Base-by-base conservation (phyloP, 306 rosid species). In the Pyrus bretschneideri region DNA sequence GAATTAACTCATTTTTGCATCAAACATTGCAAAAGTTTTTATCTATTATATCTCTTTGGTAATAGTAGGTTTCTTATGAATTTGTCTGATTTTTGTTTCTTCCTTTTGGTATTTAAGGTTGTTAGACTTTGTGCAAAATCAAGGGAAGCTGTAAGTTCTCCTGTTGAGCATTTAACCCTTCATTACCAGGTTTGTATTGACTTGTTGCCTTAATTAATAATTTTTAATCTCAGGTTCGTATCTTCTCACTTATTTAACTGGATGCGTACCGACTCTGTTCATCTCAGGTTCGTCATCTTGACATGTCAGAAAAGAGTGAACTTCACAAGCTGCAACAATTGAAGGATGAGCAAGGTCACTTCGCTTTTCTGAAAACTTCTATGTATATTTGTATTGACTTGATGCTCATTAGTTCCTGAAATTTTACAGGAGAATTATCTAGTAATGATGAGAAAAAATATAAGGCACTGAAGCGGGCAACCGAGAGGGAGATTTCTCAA, bases 61-160 rank as follows among this genome's bases (percentile, higher is more conserved):
- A 13, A 9, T 23, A 15, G 57, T 14, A 30, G 3, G 17, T 75
- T 15, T 58, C 42, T 59, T 23, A 15, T 66, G 19, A 9, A n/a
- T 75, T 19, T 27, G 7, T 57, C 60, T 31, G 30, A 57, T 46
- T n/a, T 18, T 18, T 18, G 25, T 17, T 51, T 4, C 22, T 73
- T 63, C 52, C 75, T 49, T 11, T 11, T 74, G 69, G 38, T 44
- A 14, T 79, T 83, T 40, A 78, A 95, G 99, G 99, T 96, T 87
- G 99, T 96, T 65, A 89, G 99, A 87, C 97, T 91, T 63, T 91
- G 97, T 72, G 99, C 99, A 60, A 96, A 96, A 78, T 96, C 99
- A 57, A 91, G 99, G 84, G 99, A 96, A 89, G 99, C 99, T 81
- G 99, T 96, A 76, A 96, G 99, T 79, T 96, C 99, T 74, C 99